Evolutionary conservation across 2,329 filamentous ascomycete genomes (phyloP).

Genomic region (Pyrenophora graminea): DNA sequence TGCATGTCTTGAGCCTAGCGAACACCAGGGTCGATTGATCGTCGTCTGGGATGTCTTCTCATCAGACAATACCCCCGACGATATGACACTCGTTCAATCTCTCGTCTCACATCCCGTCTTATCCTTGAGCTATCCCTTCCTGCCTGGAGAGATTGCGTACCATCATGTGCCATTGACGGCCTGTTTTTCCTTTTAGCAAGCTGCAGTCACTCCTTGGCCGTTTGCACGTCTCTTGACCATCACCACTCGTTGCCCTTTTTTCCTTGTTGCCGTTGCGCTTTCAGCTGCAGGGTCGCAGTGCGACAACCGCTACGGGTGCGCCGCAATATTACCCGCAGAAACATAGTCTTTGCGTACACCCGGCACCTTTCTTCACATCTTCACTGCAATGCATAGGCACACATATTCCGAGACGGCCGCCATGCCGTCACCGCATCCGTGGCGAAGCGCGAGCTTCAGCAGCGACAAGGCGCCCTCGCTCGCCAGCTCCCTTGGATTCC

Average conservation of each 20-base stretch:
- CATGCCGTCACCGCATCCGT: slow-evolving; percentile 44
- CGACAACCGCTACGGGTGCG: slow-evolving; percentile 11
- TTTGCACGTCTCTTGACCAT: neutral
- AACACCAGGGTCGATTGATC: slow-evolving; percentile 9
- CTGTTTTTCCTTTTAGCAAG: neutral
- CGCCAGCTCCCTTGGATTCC: slow-evolving; percentile 54
- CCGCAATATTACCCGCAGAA: neutral
- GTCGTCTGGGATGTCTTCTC: slow-evolving; percentile 9
- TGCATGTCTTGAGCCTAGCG: slow-evolving; percentile 8
- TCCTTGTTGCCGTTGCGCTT: slow-evolving; percentile 13
- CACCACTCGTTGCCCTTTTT: slow-evolving; percentile 5
- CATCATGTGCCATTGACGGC: slow-evolving; percentile 8
- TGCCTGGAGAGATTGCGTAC: neutral
- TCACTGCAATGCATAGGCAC: slow-evolving; percentile 38
- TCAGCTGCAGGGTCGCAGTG: slow-evolving; percentile 21
- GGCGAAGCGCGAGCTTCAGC: slow-evolving; percentile 61
- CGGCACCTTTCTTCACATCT: too few species aligned
- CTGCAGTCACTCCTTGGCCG: slow-evolving; percentile 15
- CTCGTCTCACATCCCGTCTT: neutral
- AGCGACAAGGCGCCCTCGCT: slow-evolving; percentile 69
- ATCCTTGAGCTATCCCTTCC: neutral
- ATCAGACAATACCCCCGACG: slow-evolving; percentile 5
- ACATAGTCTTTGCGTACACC: too few species aligned
- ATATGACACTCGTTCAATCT: slow-evolving; percentile 8
- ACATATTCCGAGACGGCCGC: slow-evolving; percentile 42